A percentile compares a stretch with the other conserved stretches of the same genome.
phyloP scores from a whole-genome alignment of 2,329 filamentous ascomycete species.

The Alternaria ethzedia region DNA sequence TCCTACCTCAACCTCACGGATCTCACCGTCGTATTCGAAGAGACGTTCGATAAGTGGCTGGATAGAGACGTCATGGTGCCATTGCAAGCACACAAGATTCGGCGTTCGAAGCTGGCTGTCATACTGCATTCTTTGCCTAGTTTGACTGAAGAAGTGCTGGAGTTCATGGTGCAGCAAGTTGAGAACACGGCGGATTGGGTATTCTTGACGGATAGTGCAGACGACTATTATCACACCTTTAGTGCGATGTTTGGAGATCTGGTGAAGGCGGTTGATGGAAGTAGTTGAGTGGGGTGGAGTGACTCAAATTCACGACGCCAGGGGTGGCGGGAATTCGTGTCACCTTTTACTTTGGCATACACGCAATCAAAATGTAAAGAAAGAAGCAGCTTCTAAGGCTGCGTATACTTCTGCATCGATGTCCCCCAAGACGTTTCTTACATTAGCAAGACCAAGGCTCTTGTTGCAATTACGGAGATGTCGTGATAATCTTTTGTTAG shows the following conservation, averaged over 20 bases:
- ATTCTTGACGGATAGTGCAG: conserved; percentile 35
- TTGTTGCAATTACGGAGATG: neutral
- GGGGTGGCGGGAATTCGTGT: too few relatives aligned
- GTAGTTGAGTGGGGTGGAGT: neutral
- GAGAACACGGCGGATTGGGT: conserved; percentile 40
- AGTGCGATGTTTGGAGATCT: conserved; percentile 30
- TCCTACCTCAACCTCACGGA: conserved; percentile 42
- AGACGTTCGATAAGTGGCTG: conserved; percentile 39
- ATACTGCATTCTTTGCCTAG: conserved; percentile 38
- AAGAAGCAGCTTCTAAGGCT: too few relatives aligned
- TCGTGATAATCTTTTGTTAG: too few relatives aligned
- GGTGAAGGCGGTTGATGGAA: conserved; percentile 20
- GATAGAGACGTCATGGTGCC: conserved; percentile 27
- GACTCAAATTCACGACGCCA: neutral
- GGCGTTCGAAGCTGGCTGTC: conserved; percentile 30
- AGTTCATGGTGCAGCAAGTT: conserved; percentile 38
- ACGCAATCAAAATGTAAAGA: too few relatives aligned
- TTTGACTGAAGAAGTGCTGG: conserved; percentile 28
- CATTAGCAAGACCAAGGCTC: neutral
- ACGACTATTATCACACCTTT: conserved; percentile 41
- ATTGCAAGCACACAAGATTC: conserved; percentile 25
- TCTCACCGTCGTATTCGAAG: conserved; percentile 42
- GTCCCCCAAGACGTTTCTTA: too few relatives aligned
- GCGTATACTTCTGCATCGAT: too few relatives aligned
- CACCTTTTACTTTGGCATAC: too few relatives aligned